phyloP scores from a whole-genome alignment of 164 flowering plant species.

The Magnolia sinica region DNA sequence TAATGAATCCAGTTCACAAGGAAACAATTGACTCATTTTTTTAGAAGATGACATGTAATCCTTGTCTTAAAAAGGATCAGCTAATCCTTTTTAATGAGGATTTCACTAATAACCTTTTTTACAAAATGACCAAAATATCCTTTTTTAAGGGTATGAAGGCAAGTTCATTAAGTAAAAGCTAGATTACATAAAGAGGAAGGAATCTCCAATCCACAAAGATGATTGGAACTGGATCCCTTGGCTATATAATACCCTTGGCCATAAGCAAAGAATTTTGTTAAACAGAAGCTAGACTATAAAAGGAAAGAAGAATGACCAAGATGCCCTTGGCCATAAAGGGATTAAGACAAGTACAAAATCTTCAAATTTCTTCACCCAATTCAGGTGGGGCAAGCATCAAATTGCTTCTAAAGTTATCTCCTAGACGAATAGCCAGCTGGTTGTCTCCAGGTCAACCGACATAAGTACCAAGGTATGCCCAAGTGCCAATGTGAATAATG shows the following conservation, averaged over 20 bases:
- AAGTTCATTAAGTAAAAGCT: neutral
- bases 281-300: neutral
- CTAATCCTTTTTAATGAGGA: neutral
- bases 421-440: no score
- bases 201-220: neutral
- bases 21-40: no score
- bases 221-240: neutral
- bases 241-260: neutral
- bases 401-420: no score
- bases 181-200: neutral
- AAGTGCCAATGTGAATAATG: no score
- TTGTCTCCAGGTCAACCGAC: no score
- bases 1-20: neutral
- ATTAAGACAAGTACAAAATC: neutral
- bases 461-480: no score
- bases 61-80: neutral
- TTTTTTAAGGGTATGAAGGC: neutral
- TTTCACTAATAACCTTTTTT: neutral
- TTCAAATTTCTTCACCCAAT: no score
- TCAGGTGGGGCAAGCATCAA: no score
- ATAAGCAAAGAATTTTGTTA: neutral
- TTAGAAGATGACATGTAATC: neutral
- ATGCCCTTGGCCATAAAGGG: neutral
- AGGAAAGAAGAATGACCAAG: neutral
- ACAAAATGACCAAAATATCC: neutral